These are phyloP conservation scores for Stereum hirsutum DNA, from an alignment of 1,284 basidiomycete species.

Conservation along the genomic window DNA sequence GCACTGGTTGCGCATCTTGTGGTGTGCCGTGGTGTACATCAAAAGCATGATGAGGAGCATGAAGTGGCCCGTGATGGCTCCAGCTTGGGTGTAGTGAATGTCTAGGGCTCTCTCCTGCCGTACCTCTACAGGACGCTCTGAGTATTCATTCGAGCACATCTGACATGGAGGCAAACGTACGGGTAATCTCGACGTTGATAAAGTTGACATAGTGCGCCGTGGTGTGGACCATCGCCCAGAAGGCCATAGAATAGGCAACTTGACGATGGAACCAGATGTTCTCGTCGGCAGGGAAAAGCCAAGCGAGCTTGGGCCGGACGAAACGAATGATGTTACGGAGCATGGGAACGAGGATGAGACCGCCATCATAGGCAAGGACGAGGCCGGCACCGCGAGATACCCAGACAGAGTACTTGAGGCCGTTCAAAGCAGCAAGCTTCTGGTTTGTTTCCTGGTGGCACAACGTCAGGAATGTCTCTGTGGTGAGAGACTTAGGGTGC, in stretches of 20 bases:
- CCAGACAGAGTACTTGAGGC: conserved; percentile 77
- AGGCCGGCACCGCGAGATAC: conserved; percentile 80
- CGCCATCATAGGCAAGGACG: conserved; percentile 76
- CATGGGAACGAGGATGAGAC: conserved; percentile 78
- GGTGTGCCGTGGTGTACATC: conserved; percentile 79
- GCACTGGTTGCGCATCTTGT: conserved; percentile 75
- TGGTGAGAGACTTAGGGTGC: conserved; percentile 7
- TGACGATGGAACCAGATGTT: conserved; percentile 91
- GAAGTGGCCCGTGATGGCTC: conserved; percentile 84
- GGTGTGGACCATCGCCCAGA: conserved; percentile 81
- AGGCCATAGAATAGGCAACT: conserved; percentile 84
- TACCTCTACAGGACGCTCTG: conserved; percentile 45
- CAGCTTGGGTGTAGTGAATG: conserved; percentile 81
- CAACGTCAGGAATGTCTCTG: neutral
- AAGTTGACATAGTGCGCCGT: conserved; percentile 91
- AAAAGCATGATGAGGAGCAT: conserved; percentile 85
- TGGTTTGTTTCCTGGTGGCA: conserved; percentile 44
- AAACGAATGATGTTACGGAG: conserved; percentile 76
- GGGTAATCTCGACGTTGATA: conserved; percentile 75
- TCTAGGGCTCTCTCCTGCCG: conserved; percentile 64
- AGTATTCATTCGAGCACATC: neutral
- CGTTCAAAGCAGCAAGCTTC: conserved; percentile 65
- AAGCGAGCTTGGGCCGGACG: conserved; percentile 66
- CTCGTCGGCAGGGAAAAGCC: conserved; percentile 82
- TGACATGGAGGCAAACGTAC: conserved; percentile 30